These are phyloP conservation scores for Talaromyces marneffei DNA, from an alignment of 2,329 filamentous ascomycete genomes.

Conservation along the genomic window DNA sequence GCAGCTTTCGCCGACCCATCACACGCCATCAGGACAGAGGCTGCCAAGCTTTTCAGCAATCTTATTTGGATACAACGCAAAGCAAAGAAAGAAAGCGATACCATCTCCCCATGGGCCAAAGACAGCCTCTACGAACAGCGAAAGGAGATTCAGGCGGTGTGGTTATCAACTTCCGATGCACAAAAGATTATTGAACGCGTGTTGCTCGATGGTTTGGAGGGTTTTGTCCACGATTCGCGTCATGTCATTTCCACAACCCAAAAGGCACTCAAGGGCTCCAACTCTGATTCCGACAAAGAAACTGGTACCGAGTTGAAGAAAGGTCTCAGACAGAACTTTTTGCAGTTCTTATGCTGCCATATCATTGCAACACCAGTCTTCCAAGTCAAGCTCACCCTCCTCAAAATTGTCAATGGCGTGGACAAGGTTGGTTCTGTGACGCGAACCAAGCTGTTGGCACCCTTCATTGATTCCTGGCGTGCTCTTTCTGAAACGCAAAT, in stretches of 20 bases:
- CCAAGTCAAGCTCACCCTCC: conserved; percentile 62
- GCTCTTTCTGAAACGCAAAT: conserved; percentile 49
- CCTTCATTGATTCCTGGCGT: conserved; percentile 65
- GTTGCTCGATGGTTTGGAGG: conserved; percentile 72
- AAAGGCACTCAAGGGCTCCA: conserved; percentile 51
- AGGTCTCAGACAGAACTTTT: conserved; percentile 57
- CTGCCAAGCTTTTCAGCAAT: conserved; percentile 59
- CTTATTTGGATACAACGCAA: conserved; percentile 49
- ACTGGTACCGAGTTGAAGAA: conserved; percentile 54
- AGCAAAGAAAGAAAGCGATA: conserved; percentile 37
- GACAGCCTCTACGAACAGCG: conserved; percentile 59
- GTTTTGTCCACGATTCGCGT: conserved; percentile 72
- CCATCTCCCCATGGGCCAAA: conserved; percentile 53
- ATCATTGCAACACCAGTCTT: conserved; percentile 62
- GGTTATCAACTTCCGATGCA: conserved; percentile 54
- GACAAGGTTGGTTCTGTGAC: conserved; percentile 65
- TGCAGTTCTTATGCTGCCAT: conserved; percentile 70
- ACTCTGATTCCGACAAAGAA: conserved; percentile 23
- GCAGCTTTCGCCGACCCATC: conserved; percentile 69
- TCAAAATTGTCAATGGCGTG: conserved; percentile 68
- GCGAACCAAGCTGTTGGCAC: conserved; percentile 70
- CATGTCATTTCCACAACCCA: conserved; percentile 63
- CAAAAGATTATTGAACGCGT: conserved; percentile 59
- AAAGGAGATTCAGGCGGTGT: conserved; percentile 37
- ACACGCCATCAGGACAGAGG: conserved; percentile 68